A percentile compares a stretch with the other conserved stretches of the same genome.
Conservation (phyloP, 129 eudicot species). For the Arctium lappa region DNA sequence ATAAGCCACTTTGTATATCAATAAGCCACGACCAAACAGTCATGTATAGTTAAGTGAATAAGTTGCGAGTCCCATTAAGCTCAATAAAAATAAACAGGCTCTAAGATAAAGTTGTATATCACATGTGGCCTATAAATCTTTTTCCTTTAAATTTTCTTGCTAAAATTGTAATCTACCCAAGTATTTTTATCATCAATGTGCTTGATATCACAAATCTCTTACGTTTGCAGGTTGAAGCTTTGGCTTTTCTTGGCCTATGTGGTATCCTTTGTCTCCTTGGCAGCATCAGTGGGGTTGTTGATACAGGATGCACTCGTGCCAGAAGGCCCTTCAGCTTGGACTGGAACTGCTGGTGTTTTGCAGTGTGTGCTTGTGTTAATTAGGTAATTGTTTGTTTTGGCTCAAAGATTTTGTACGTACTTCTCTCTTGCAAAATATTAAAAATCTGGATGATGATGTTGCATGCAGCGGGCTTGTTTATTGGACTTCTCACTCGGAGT, state of each 20-base stretch:
- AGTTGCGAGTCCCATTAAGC: background rate
- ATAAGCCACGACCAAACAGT: background rate
- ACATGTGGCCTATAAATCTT: background rate
- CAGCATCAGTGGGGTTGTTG: conserved; percentile 91
- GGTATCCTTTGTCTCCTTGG: conserved; percentile 88
- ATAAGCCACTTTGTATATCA: background rate
- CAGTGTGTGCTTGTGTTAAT: conserved; percentile 91
- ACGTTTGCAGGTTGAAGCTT: conserved; percentile 76
- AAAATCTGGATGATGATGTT: background rate
- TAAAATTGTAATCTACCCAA: background rate
- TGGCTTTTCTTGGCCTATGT: conserved; percentile 98
- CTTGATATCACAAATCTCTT: background rate
- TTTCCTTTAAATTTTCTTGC: background rate
- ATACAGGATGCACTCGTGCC: conserved; percentile 84
- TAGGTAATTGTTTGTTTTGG: conserved; percentile 38
- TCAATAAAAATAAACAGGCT: background rate
- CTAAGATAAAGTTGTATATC: background rate
- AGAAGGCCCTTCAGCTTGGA: conserved; percentile 91
- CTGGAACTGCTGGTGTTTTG: conserved; percentile 94
- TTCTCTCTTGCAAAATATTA: background rate
- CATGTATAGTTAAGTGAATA: background rate
- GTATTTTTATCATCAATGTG: background rate
- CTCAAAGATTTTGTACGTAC: background rate
- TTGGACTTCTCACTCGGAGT: conserved; percentile 76
- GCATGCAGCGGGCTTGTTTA: conserved; percentile 67